Conservation (phyloP, 768 basidiomycete species). For the Saitozyma sp. region DNA sequence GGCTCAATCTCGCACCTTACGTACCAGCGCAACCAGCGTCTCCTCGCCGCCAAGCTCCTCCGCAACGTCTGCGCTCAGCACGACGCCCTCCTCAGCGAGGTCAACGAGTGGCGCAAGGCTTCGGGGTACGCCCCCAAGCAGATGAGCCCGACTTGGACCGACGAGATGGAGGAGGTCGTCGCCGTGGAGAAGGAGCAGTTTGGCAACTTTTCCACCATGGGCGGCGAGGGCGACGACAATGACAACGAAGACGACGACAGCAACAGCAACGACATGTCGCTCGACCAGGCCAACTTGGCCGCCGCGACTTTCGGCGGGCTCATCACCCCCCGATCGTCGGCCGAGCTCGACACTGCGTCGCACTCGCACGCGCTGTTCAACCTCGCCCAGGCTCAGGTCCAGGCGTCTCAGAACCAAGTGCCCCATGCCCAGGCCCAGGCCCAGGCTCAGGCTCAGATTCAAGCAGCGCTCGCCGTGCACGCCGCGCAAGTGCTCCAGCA, state of each 20-base stretch:
- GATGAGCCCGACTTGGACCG: slow-evolving; percentile 33
- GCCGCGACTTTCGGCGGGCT: slow-evolving; percentile 18
- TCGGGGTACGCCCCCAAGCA: slow-evolving; percentile 61
- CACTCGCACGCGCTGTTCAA: slow-evolving; percentile 15
- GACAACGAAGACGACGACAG: slow-evolving; percentile 31
- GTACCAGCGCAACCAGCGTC: slow-evolving; percentile 74
- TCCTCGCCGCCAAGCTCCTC: slow-evolving; percentile 77
- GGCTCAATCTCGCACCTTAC: slow-evolving; percentile 76
- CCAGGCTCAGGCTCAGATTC: slow-evolving; percentile 1
- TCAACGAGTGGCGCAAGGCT: slow-evolving; percentile 87
- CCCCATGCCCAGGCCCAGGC: not conserved
- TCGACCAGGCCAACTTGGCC: slow-evolving; percentile 7
- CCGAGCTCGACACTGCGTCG: slow-evolving; percentile 22
- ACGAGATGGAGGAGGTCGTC: slow-evolving; percentile 46
- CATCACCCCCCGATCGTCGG: slow-evolving; percentile 36
- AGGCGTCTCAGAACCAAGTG: not conserved
- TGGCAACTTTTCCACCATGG: slow-evolving; percentile 42
- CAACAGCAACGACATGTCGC: slow-evolving; percentile 4
- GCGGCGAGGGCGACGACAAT: slow-evolving; percentile 37
- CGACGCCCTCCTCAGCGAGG: slow-evolving; percentile 81
- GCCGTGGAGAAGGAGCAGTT: slow-evolving; percentile 49
- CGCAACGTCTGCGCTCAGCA: slow-evolving; percentile 75
- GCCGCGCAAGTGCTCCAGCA: not conserved
- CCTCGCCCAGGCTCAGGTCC: not conserved
- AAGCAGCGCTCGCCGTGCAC: not conserved